These are phyloP conservation scores for Linum tenue DNA, from an alignment of 345 rosid genomes.

Conservation along the genomic window DNA sequence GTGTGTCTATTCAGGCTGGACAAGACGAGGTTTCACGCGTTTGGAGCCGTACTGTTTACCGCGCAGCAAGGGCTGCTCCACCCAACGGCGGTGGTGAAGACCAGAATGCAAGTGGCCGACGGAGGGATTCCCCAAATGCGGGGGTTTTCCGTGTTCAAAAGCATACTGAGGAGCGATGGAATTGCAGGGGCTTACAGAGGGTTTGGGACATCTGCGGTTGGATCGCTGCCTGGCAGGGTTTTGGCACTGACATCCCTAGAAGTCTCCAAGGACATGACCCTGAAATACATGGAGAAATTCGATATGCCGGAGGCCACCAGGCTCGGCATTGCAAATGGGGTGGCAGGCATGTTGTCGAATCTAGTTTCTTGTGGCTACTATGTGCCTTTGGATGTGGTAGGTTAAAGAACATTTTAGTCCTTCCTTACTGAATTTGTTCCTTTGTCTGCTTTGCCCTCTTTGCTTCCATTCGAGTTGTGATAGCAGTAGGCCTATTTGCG, in stretches of 20 bases:
- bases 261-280: slow-evolving; percentile 43
- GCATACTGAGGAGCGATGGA: slow-evolving; percentile 37
- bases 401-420: slow-evolving; percentile 15
- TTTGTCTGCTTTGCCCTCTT: neutral
- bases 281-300: slow-evolving; percentile 30
- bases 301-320: slow-evolving; percentile 47
- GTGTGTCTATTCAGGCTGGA: slow-evolving; percentile 29
- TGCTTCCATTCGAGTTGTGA: neutral
- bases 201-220: slow-evolving; percentile 49
- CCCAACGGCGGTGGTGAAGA: slow-evolving; percentile 53
- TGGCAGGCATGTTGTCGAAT: slow-evolving; percentile 56
- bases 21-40: slow-evolving; percentile 50
- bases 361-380: slow-evolving; percentile 46
- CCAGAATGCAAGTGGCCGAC: slow-evolving; percentile 51
- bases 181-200: slow-evolving; percentile 46
- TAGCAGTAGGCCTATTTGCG: no score
- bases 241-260: slow-evolving; percentile 54
- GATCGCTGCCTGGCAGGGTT: slow-evolving; percentile 50
- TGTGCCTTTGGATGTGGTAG: slow-evolving; percentile 66
- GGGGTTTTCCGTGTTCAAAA: slow-evolving; percentile 30
- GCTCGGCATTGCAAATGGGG: slow-evolving; percentile 52
- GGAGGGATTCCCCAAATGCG: slow-evolving; percentile 31
- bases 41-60: slow-evolving; percentile 52
- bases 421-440: neutral
- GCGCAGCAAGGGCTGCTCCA: slow-evolving; percentile 47